Evolutionary conservation across 2,329 filamentous ascomycete genomes (phyloP), one percentile per base, ranked within the genome.

Genomic region (Bipolaris oryzae): DNA sequence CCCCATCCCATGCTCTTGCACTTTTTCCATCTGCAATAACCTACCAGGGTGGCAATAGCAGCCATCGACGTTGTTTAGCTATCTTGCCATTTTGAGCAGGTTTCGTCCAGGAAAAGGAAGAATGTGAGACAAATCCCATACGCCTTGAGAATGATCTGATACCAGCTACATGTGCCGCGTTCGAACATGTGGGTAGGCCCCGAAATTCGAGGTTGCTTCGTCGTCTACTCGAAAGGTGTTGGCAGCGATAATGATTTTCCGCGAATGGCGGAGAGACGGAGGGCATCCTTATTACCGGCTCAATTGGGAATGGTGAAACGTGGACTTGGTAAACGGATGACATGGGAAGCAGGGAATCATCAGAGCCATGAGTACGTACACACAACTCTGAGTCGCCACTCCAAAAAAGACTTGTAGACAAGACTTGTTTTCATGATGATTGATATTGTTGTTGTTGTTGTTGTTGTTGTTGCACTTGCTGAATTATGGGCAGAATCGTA

Each of bases 31-130:
- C 44, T 51, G 53, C 46, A 55, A 66, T 68, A 68, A 57, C 23
- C 23, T 50, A 60, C 64, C 53, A 61, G 64, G 66, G 57, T 57
- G 15, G 49, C 38, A 55, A 67, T 69, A 69, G 39, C 66, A 64
- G 64, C 53, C 25, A 57, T 66, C 63, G 20, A 69, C 61, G 58
- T 28, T 13, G 11, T 21, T 11, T 5, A 7, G 11, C n/a, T 35
- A 49, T 53, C 39, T 56, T 65, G 53, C 64, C 53, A 28, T 11
- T 46, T 63, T 18, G 38, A 61, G 61, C 47, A 66, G 43, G 42
- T 53, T 50, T 52, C 31, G 31, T 43, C 42, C 44, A 49, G 23
- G 37, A 50, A 50, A 35, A 47, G 44, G 52, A 50, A 45, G 31
- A 61, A 52, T 11, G 45, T 55, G 52, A 57, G 53, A 56, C 54